Base-by-base conservation (phyloP, 2,329 filamentous ascomycete genomes). In the Chrysosporium keratinophilum region DNA sequence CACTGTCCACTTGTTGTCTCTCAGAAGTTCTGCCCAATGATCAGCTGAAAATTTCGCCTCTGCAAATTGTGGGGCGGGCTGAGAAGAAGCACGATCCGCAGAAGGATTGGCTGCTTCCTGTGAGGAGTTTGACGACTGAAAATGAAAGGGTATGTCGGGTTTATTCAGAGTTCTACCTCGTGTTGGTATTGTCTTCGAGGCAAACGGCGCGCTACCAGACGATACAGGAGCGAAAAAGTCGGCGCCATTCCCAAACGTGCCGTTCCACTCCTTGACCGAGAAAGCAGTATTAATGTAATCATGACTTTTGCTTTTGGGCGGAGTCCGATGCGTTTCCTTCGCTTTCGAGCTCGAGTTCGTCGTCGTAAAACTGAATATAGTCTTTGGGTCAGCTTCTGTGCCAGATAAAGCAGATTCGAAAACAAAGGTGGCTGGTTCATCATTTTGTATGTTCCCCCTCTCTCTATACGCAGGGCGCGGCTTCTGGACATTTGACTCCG, bases 181-280 rank as follows among this genome's bases (percentile, higher is more conserved):
- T 14, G 61, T 59, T 19, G 62, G 62, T 35, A 50, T 59, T 5
- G 56, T 39, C 15, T 56, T 58, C 2, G 57, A 50, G 44, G 64
- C 61, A 50, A 62, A 63, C 11, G 58, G 33, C 35, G 12, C 2
- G 23, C 19, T 45, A 35, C 19, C 35, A 43, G 49, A 60, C 7
- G 66, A 55, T 44, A 57, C 61, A 37, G 68, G 65, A 3, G 62
- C 63, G 39, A 74, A 69, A 53, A 70, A 68, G 15, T 69, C 66
- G 28, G 68, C 64, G 2, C 59, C 57, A 7, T 59, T 55, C n/a
- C 62, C 61, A 50, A 73, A 63, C 43, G 66, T 67, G 46, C 64
- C 65, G 46, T 67, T 63, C 71, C 71, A 74, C 17, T 70, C 69
- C 11, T 66, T 64, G 0, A 70, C 69, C 4, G 70, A 71, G 47